These are phyloP conservation scores for Eucalyptus brandiana DNA, from an alignment of 345 rosid species.

Conservation along the genomic window DNA sequence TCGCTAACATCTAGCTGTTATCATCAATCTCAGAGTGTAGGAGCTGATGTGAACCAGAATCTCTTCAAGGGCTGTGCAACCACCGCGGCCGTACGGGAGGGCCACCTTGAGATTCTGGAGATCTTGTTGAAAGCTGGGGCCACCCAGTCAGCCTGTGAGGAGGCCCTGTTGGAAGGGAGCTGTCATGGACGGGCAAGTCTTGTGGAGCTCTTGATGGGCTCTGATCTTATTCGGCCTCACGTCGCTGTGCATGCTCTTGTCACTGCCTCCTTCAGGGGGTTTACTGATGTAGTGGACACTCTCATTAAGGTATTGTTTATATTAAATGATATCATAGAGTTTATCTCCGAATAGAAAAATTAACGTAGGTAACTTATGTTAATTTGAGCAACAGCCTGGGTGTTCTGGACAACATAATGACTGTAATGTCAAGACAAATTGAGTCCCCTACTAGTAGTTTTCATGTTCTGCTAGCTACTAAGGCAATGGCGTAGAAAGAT, in stretches of 20 bases:
- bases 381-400: background rate
- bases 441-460: background rate
- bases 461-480: background rate
- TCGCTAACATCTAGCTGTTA: constrained; percentile 1
- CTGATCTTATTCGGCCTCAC: constrained; percentile 84
- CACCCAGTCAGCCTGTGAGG: constrained; percentile 91
- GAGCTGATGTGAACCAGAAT: constrained; percentile 95
- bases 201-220: constrained; percentile 70
- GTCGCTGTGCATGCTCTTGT: constrained; percentile 82
- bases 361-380: background rate
- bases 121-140: constrained; percentile 87
- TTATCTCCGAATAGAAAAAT: background rate
- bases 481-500: background rate
- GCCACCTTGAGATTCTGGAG: constrained; percentile 69
- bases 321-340: background rate
- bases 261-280: constrained; percentile 86
- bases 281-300: constrained; percentile 53
- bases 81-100: constrained; percentile 90
- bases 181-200: constrained; percentile 58
- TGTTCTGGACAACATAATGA: background rate
- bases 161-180: constrained; percentile 80
- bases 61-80: constrained; percentile 90
- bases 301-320: constrained; percentile 32
- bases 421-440: background rate
- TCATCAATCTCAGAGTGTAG: constrained; percentile 47